These are phyloP conservation scores for Margaritispora aquatica DNA, from an alignment of 495 filamentous ascomycete species.

Conservation along the genomic window DNA sequence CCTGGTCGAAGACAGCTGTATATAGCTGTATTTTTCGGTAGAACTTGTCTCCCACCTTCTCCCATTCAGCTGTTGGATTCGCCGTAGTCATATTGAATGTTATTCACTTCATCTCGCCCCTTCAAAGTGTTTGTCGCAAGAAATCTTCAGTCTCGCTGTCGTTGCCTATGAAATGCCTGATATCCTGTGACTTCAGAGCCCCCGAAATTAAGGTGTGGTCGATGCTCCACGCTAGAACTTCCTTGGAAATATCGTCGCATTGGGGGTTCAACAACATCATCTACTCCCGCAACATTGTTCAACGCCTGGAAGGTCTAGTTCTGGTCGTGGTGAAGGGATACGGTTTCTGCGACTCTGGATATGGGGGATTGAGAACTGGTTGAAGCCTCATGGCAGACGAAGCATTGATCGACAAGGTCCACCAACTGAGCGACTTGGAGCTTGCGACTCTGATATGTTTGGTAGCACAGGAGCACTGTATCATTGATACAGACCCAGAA, in stretches of 20 bases:
- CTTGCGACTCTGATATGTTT: conserved; percentile 79
- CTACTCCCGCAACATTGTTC: neutral
- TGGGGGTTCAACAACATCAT: no score
- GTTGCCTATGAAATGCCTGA: neutral
- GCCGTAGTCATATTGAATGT: conserved; percentile 14
- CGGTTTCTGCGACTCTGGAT: neutral
- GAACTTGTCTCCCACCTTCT: conserved; percentile 82
- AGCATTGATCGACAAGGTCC: conserved; percentile 55
- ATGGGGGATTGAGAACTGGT: conserved; percentile 11
- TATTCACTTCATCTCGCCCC: conserved; percentile 14
- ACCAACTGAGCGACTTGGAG: conserved; percentile 79
- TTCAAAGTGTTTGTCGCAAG: neutral
- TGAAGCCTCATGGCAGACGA: conserved; percentile 51
- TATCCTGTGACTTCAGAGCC: conserved; percentile 6
- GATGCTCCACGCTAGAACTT: neutral
- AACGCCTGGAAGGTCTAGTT: neutral
- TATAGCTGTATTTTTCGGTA: conserved; percentile 93
- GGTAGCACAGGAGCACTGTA: conserved; percentile 74
- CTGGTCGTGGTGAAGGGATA: no score
- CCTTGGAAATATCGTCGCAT: no score
- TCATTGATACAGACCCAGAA: conserved; percentile 65
- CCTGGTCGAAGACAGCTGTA: conserved; percentile 83
- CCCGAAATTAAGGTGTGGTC: conserved; percentile 15
- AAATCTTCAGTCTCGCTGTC: no score
- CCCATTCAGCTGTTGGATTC: conserved; percentile 85